Conservation (phyloP, 179 eudicot genomes). For the Patellifolia procumbens region DNA sequence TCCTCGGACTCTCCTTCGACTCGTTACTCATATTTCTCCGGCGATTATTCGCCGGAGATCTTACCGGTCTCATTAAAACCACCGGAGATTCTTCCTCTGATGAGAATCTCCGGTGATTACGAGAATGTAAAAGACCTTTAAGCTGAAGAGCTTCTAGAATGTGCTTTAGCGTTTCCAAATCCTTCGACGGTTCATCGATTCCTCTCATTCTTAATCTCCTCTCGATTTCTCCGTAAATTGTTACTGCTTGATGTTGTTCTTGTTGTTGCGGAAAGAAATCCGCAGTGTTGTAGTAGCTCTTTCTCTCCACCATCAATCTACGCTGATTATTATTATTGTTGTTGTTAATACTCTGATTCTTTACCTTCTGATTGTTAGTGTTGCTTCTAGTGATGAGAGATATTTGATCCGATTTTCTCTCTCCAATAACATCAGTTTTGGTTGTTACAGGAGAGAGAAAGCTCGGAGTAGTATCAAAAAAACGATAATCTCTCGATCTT, state of each 20-base stretch:
- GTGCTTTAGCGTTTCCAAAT: conserved; percentile 77
- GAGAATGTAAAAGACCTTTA: conserved; percentile 67
- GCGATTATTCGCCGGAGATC: conserved; percentile 30
- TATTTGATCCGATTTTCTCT: conserved; percentile 32
- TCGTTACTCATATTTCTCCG: conserved; percentile 24
- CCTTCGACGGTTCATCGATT: conserved; percentile 72
- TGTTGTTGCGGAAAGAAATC: conserved; percentile 63
- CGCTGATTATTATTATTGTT: conserved; percentile 27
- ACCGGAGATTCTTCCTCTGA: conserved; percentile 51
- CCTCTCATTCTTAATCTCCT: conserved; percentile 73
- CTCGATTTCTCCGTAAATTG: conserved; percentile 68
- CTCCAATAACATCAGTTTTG: conserved; percentile 16
- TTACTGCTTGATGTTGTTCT: conserved; percentile 46
- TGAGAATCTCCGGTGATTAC: conserved; percentile 39
- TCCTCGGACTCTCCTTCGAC: conserved; percentile 42
- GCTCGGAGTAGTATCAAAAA: conserved; percentile 36
- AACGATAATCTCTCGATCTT: conserved; percentile 67
- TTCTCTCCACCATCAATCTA: conserved; percentile 43
- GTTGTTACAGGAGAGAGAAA: conserved; percentile 23
- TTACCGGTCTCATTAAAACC: conserved; percentile 55
- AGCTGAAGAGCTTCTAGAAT: conserved; percentile 88
- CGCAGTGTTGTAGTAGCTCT: conserved; percentile 58
- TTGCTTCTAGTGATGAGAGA: neutral
- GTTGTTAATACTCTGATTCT: conserved; percentile 19
- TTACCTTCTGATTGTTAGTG: conserved; percentile 14